Evolutionary conservation across 148 eudicot species (phyloP).

Genomic region (Chenopodium formosanum): DNA sequence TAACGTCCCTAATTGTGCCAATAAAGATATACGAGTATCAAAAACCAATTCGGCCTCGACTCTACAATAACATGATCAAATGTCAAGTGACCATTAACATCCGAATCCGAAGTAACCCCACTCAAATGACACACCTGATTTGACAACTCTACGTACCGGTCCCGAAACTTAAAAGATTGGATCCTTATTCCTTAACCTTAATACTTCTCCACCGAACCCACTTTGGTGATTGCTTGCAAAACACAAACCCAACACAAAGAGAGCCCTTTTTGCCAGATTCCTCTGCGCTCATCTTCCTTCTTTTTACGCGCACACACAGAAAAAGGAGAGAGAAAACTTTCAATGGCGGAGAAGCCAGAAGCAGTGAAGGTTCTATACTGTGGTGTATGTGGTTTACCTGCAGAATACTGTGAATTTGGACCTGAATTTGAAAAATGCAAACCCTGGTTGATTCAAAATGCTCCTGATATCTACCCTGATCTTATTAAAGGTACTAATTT

Average conservation of each 20-base stretch:
- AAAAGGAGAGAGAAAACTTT: constrained; percentile 8
- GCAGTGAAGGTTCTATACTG: constrained; percentile 72
- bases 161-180: too few relatives aligned
- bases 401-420: constrained; percentile 95
- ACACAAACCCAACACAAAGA: neutral
- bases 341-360: constrained; percentile 81
- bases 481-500: constrained; percentile 54
- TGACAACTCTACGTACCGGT: too few relatives aligned
- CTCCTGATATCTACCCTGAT: constrained; percentile 72
- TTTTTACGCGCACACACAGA: neutral
- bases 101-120: too few relatives aligned
- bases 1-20: too few relatives aligned
- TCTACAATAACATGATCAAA: too few relatives aligned
- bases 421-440: constrained; percentile 89
- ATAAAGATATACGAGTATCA: too few relatives aligned
- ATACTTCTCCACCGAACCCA: too few relatives aligned
- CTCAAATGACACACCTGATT: too few relatives aligned
- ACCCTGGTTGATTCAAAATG: constrained; percentile 84
- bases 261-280: neutral
- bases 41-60: too few relatives aligned
- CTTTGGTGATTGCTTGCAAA: neutral
- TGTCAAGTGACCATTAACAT: too few relatives aligned
- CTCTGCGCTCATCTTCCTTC: neutral
- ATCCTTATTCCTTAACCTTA: too few relatives aligned
- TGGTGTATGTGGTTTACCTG: constrained; percentile 75